A percentile compares a stretch with the other conserved stretches of the same genome.
Evolutionary conservation across 805 yeast species (phyloP).

Genomic region (Pichia scutulata): DNA sequence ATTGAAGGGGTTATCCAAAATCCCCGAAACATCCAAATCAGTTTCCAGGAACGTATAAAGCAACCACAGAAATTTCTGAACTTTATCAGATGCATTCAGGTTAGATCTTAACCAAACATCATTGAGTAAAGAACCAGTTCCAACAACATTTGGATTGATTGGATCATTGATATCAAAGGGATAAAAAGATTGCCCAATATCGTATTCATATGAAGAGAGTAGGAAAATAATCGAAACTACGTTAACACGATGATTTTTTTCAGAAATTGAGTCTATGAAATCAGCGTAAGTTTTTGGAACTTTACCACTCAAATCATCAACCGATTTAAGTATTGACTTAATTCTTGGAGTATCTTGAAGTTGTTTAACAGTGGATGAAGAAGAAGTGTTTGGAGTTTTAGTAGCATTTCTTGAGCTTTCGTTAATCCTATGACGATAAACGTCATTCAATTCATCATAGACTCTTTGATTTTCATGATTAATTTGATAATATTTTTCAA

Average conservation of each 20-base stretch:
- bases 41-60: slow-evolving; percentile 77
- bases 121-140: slow-evolving; percentile 45
- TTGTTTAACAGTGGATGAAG: slow-evolving; percentile 50
- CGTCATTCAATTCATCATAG: neutral
- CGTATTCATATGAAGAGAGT: slow-evolving; percentile 51
- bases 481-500: slow-evolving; percentile 21
- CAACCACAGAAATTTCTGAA: slow-evolving; percentile 74
- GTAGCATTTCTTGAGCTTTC: neutral
- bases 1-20: slow-evolving; percentile 28
- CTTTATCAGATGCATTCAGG: slow-evolving; percentile 58
- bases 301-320: slow-evolving; percentile 60
- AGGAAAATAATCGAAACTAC: slow-evolving; percentile 72
- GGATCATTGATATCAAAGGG: slow-evolving; percentile 12
- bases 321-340: slow-evolving; percentile 82
- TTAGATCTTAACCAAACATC: slow-evolving; percentile 63
- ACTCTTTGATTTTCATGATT: neutral
- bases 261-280: slow-evolving; percentile 25
- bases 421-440: neutral
- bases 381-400: neutral
- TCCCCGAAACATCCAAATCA: slow-evolving; percentile 42
- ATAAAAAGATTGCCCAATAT: slow-evolving; percentile 24
- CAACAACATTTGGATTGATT: slow-evolving; percentile 1
- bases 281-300: slow-evolving; percentile 41
- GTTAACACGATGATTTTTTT: slow-evolving; percentile 30
- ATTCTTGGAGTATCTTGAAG: slow-evolving; percentile 92